These are phyloP conservation scores for Monilinia vaccinii-corymbosi DNA, from an alignment of 2,329 filamentous ascomycete species.

Conservation along the genomic window DNA sequence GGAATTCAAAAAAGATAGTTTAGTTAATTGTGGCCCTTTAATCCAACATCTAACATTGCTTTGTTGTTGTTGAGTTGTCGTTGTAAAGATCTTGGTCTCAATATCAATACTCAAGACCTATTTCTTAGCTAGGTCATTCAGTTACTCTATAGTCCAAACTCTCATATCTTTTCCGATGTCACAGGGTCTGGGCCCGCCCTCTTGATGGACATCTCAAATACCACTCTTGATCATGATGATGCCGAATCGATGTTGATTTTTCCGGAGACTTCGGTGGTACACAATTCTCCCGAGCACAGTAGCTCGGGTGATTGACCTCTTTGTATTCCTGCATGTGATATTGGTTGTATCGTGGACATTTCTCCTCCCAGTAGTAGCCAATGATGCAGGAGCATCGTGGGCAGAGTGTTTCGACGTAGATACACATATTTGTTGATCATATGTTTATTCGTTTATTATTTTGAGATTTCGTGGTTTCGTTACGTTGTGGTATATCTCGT, in stretches of 20 bases:
- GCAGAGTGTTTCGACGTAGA: conserved; percentile 1
- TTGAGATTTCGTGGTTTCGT: not conserved
- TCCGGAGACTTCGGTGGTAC: not conserved
- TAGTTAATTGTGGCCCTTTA: not conserved
- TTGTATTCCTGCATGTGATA: not conserved
- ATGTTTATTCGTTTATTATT: not conserved
- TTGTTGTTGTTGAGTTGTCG: not conserved
- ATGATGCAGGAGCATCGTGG: not conserved
- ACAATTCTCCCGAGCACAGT: not conserved
- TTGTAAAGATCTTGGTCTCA: not conserved
- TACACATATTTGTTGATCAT: not conserved
- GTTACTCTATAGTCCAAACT: not conserved
- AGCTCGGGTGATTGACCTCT: not conserved
- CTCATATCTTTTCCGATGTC: not conserved
- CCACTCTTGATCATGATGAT: not conserved
- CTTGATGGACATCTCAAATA: not conserved
- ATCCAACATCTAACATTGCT: not conserved
- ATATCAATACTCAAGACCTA: not conserved
- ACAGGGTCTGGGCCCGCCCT: not conserved
- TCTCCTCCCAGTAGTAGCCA: not conserved
- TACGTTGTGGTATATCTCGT: not conserved
- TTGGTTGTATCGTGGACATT: not conserved
- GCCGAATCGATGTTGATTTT: not conserved
- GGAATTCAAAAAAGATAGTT: not conserved
- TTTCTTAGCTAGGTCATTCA: not conserved